Conservation (phyloP, 768 basidiomycete genomes). For the Lactarius indigo region DNA sequence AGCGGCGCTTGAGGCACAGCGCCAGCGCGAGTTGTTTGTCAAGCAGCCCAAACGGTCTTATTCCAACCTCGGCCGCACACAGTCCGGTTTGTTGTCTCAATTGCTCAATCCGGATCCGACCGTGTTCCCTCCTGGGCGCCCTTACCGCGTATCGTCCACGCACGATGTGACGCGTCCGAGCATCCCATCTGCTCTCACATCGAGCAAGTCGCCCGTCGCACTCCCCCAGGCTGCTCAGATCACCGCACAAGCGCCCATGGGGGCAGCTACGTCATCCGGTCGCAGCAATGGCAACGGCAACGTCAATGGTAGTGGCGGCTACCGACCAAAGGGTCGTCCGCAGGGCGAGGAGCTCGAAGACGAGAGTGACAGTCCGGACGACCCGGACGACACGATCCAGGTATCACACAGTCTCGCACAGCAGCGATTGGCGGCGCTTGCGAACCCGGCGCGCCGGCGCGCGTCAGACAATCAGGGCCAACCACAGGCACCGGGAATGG, state of each 20-base stretch:
- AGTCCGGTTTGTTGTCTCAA: slow-evolving; percentile 59
- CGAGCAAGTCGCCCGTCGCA: slow-evolving; percentile 57
- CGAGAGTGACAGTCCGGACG: slow-evolving; percentile 49
- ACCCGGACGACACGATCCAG: slow-evolving; percentile 49
- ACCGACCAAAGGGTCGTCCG: slow-evolving; percentile 64
- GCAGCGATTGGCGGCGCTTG: slow-evolving; percentile 58
- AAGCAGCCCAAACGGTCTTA: slow-evolving; percentile 68
- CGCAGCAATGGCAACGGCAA: slow-evolving; percentile 6
- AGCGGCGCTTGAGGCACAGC: slow-evolving; percentile 60
- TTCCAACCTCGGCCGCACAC: slow-evolving; percentile 50
- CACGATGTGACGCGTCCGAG: slow-evolving; percentile 45
- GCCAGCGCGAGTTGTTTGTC: slow-evolving; percentile 66
- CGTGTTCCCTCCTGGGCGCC: slow-evolving; percentile 55
- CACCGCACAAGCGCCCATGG: slow-evolving; percentile 35
- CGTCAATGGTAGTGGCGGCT: slow-evolving; percentile 32
- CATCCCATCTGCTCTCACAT: slow-evolving; percentile 32
- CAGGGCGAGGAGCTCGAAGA: slow-evolving; percentile 65
- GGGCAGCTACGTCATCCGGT: background rate
- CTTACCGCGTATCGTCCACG: slow-evolving; percentile 51
- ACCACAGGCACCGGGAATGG: slow-evolving; percentile 11
- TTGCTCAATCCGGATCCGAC: slow-evolving; percentile 69
- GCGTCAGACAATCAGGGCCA: slow-evolving; percentile 33
- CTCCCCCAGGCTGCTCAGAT: slow-evolving; percentile 53
- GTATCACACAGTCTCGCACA: slow-evolving; percentile 68
- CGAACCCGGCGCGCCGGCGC: slow-evolving; percentile 40